Evolutionary conservation across 768 basidiomycete species (phyloP).

Genomic region (Lactifluus hygrophoroides): DNA sequence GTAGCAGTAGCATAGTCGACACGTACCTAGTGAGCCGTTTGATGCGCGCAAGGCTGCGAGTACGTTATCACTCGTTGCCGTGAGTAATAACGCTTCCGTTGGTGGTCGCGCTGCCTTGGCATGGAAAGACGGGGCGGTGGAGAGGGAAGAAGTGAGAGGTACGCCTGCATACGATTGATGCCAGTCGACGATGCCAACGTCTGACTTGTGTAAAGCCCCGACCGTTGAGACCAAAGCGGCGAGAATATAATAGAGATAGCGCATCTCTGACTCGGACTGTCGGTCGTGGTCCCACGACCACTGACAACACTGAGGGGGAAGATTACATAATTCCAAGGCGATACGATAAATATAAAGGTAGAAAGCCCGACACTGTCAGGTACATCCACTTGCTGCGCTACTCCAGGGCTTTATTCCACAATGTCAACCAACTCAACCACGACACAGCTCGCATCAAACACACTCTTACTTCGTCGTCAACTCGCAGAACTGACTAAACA

Average conservation of each 20-base stretch:
- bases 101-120: constrained; percentile 23
- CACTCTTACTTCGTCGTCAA: constrained; percentile 68
- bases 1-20: neutral
- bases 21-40: constrained; percentile 65
- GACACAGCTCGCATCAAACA: constrained; percentile 25
- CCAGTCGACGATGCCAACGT: constrained; percentile 85
- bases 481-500: constrained; percentile 81
- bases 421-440: constrained; percentile 23
- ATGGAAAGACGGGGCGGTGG: constrained; percentile 56
- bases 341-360: neutral
- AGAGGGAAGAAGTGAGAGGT: constrained; percentile 43
- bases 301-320: no score
- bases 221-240: constrained; percentile 19
- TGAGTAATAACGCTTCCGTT: constrained; percentile 45
- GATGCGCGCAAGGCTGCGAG: constrained; percentile 61
- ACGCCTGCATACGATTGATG: constrained; percentile 69
- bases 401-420: no score
- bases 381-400: no score
- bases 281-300: no score
- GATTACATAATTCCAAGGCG: constrained; percentile 14
- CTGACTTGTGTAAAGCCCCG: constrained; percentile 56
- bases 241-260: neutral
- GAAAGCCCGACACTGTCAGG: no score
- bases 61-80: constrained; percentile 67
- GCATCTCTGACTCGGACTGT: no score